Conservation (phyloP, 1,139 yeast genomes). For the Protomyces inouyei region DNA sequence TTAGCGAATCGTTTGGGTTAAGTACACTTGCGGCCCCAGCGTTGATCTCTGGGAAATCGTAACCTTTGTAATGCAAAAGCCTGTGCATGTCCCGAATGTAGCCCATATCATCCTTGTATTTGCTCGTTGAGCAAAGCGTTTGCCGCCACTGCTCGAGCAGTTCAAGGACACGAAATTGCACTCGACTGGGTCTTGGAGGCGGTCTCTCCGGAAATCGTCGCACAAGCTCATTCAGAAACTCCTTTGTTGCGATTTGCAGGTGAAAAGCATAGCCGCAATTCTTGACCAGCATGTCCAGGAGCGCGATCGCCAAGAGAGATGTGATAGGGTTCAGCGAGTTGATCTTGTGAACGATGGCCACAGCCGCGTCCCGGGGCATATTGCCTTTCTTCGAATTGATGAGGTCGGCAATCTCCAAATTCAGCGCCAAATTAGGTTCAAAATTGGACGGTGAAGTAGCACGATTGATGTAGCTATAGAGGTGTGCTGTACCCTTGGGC, state of each 20-base stretch:
- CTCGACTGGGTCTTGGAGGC: slow-evolving; percentile 74
- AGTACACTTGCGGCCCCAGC: slow-evolving; percentile 89
- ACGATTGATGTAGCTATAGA: slow-evolving; percentile 48
- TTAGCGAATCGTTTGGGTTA: slow-evolving; percentile 80
- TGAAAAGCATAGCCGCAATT: slow-evolving; percentile 98
- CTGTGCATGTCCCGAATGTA: slow-evolving; percentile 96
- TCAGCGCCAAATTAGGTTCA: slow-evolving; percentile 85
- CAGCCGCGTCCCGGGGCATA: slow-evolving; percentile 84
- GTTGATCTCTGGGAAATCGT: slow-evolving; percentile 75
- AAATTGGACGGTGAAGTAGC: slow-evolving; percentile 81
- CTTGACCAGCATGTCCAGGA: slow-evolving; percentile 85
- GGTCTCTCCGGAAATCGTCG: slow-evolving; percentile 94
- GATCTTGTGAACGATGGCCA: slow-evolving; percentile 77
- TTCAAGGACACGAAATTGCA: slow-evolving; percentile 78
- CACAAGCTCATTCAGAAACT: slow-evolving; percentile 86
- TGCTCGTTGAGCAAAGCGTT: slow-evolving; percentile 83
- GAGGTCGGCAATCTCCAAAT: slow-evolving; percentile 87
- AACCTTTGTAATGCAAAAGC: slow-evolving; percentile 72
- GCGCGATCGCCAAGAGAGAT: slow-evolving; percentile 52
- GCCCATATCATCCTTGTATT: slow-evolving; percentile 85
- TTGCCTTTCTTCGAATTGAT: slow-evolving; percentile 87
- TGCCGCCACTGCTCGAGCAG: slow-evolving; percentile 97
- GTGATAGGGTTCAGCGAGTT: slow-evolving; percentile 81
- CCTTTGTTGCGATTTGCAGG: slow-evolving; percentile 88
- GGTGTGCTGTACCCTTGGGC: slow-evolving; percentile 17